Evolutionary conservation across 441 rosid genomes (phyloP).

Genomic region (Capsella rubella): DNA sequence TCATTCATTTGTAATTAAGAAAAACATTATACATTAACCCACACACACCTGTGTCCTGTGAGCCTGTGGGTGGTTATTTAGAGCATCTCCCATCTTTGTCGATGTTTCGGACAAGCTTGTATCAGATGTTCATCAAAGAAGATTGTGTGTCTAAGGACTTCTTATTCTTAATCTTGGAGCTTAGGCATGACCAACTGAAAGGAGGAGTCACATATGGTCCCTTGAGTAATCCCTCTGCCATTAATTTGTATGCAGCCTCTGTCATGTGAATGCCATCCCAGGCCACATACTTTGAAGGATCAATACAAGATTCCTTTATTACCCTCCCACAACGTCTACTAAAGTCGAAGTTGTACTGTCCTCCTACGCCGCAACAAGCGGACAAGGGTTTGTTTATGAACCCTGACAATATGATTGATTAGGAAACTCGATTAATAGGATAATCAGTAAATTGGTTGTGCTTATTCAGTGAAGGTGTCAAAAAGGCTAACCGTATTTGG

Average conservation of each 20-base stretch:
- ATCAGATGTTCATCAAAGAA: not conserved
- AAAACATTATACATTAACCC: too few species aligned
- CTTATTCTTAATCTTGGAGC: not conserved
- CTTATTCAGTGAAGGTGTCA: not conserved
- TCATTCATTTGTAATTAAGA: too few species aligned
- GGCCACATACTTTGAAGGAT: constrained; percentile 36
- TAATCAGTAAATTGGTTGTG: not conserved
- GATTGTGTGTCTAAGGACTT: not conserved
- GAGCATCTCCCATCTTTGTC: not conserved
- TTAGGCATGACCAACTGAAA: constrained; percentile 30
- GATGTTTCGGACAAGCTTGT: not conserved
- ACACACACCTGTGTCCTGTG: too few species aligned
- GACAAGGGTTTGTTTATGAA: constrained; percentile 27
- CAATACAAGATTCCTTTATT: constrained; percentile 35
- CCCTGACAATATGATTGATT: constrained; percentile 32
- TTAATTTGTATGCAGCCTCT: constrained; percentile 26
- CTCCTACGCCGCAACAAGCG: constrained; percentile 58
- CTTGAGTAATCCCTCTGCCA: constrained; percentile 37
- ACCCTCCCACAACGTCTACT: constrained; percentile 42
- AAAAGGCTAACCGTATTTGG: constrained; percentile 45
- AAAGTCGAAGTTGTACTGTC: constrained; percentile 33
- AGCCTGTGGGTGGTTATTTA: too few species aligned
- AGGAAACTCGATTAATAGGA: not conserved
- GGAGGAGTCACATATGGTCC: constrained; percentile 24
- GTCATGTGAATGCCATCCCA: constrained; percentile 63